Percentiles rank a stretch among this genome's conserved stretches.
Conservation (phyloP, 345 rosid species). For the Salix udensis region DNA sequence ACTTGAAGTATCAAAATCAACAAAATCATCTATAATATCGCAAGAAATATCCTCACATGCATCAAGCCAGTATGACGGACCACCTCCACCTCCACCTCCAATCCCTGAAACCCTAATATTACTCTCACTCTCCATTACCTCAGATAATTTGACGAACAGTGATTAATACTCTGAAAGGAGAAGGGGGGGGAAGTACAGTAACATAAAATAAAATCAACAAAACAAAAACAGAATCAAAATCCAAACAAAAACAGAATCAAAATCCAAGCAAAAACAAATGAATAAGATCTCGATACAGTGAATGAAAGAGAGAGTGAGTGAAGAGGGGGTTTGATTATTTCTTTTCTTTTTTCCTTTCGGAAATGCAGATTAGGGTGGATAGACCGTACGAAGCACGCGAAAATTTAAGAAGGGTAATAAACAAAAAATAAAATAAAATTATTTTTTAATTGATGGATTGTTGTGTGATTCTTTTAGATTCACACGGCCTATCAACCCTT, state of each 20-base stretch:
- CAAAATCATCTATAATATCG: conserved; percentile 63
- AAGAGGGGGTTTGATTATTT: background rate
- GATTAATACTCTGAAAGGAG: conserved; percentile 3
- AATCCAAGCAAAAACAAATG: background rate
- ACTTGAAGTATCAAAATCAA: conserved; percentile 57
- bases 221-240: background rate
- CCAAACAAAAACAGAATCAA: background rate
- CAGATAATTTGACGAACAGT: background rate
- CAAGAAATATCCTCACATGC: conserved; percentile 80
- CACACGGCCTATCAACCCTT: conserved; percentile 78
- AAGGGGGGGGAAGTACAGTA: background rate
- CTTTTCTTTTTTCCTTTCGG: too few species aligned
- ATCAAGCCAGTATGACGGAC: conserved; percentile 89
- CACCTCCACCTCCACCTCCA: conserved; percentile 24
- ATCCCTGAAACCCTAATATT: conserved; percentile 28
- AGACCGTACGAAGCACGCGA: conserved; percentile 86
- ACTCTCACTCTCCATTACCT: conserved; percentile 47
- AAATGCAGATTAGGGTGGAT: conserved; percentile 59
- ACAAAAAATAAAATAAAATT: background rate
- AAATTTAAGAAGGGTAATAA: conserved; percentile 26
- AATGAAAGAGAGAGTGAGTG: conserved; percentile 3
- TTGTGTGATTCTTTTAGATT: conserved; percentile 59
- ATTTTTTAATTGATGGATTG: background rate
- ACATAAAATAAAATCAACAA: background rate
- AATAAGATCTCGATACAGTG: background rate